Conservation (phyloP, 495 filamentous ascomycete species). For the Cercophora sp. region DNA sequence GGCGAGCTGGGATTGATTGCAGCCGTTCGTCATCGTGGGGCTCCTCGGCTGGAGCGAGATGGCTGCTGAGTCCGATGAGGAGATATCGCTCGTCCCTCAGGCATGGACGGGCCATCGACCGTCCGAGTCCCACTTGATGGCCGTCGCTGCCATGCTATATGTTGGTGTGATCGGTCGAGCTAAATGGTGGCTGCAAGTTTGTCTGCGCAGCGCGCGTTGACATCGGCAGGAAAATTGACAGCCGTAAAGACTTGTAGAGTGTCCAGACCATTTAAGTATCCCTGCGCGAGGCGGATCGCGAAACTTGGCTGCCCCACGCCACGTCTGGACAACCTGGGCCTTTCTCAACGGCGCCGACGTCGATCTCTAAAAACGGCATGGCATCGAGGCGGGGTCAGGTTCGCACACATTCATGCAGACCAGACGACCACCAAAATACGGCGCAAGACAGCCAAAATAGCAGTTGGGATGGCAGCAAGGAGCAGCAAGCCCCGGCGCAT, state of each 20-base stretch:
- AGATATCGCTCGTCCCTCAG: not conserved
- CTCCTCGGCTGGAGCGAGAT: constrained; percentile 3
- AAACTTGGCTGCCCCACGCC: constrained; percentile 22
- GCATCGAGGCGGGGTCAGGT: not conserved
- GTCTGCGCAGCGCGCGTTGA: not conserved
- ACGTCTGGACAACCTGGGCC: constrained; percentile 2
- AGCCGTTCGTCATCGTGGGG: not conserved
- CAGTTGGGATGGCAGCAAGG: not conserved
- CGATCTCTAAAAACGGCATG: constrained; percentile 4
- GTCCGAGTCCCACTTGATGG: not conserved
- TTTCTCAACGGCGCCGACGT: no score
- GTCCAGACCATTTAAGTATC: no score
- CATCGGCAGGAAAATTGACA: no score
- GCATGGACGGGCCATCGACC: not conserved
- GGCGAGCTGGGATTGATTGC: not conserved
- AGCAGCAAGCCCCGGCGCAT: not conserved
- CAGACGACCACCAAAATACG: not conserved
- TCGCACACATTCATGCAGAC: not conserved
- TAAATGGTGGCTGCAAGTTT: no score
- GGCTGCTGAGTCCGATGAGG: not conserved
- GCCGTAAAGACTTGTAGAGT: no score
- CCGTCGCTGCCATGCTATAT: no score
- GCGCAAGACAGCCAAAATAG: not conserved
- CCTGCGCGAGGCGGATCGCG: constrained; percentile 9
- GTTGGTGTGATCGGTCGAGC: no score